Percentiles rank a stretch among this genome's conserved stretches.
phyloP scores from a whole-genome alignment of 2,329 filamentous ascomycete genomes.

The Diplodia intermedia region DNA sequence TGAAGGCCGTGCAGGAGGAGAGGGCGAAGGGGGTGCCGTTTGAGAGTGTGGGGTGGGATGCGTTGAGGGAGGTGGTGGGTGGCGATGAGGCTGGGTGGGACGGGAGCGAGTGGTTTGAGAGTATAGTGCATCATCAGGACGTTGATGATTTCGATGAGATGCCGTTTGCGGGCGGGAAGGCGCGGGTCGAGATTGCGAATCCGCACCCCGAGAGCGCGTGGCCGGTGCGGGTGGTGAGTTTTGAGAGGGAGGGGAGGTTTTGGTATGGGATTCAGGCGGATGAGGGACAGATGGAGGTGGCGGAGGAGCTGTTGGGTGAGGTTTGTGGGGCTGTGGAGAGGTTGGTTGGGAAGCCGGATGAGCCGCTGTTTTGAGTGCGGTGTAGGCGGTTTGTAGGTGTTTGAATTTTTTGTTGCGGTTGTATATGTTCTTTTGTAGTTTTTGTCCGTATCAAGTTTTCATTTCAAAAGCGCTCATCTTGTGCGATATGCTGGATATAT shows the following conservation, averaged over 20 bases:
- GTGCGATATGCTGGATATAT: no score
- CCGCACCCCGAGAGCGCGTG: conserved; percentile 50
- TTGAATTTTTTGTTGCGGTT: no score
- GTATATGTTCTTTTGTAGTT: no score
- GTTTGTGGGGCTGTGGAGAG: neutral
- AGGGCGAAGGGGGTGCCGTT: conserved; percentile 43
- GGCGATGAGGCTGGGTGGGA: conserved; percentile 39
- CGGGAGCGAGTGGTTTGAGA: conserved; percentile 43
- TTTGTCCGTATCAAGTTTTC: no score
- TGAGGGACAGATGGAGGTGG: neutral
- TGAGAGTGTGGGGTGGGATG: conserved; percentile 47
- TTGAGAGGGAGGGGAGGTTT: conserved; percentile 34
- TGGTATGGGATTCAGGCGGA: conserved; percentile 12
- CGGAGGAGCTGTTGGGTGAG: neutral
- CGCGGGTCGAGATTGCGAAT: conserved; percentile 63
- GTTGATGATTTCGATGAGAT: conserved; percentile 64
- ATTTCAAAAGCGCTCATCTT: no score
- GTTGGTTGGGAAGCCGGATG: neutral
- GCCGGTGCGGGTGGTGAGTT: conserved; percentile 39
- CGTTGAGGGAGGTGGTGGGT: conserved; percentile 48
- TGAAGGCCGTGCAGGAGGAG: conserved; percentile 47
- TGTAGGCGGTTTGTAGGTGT: no score
- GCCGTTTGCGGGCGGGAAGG: conserved; percentile 46
- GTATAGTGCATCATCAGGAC: conserved; percentile 49
- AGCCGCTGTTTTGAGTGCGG: neutral